phyloP scores from a whole-genome alignment of 2,329 filamentous ascomycete species.

The Plectosphaerella plurivora region DNA sequence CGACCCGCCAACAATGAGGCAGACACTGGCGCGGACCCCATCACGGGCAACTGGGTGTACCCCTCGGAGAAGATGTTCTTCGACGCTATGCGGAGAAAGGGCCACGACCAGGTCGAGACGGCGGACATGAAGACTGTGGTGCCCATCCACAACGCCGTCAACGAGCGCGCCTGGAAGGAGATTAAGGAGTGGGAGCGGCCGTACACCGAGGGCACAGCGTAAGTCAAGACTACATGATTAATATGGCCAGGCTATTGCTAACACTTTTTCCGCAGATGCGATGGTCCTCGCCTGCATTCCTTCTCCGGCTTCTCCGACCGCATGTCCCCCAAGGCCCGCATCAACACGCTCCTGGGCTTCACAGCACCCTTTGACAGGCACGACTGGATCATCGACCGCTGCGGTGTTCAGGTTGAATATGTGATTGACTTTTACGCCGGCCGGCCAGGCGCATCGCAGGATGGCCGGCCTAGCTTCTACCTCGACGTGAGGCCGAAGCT shows the following conservation, averaged over 20 bases:
- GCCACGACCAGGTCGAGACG: conserved; percentile 59
- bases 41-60: conserved; percentile 91
- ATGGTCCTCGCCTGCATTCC: conserved; percentile 76
- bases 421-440: conserved; percentile 98
- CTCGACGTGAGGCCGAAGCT: conserved; percentile 65
- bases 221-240: conserved; percentile 16
- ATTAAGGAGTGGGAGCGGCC: conserved; percentile 85
- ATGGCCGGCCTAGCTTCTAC: conserved; percentile 54
- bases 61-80: conserved; percentile 98
- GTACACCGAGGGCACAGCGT: conserved; percentile 54
- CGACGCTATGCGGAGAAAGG: conserved; percentile 91
- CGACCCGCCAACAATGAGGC: conserved; percentile 65
- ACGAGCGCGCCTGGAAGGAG: conserved; percentile 91
- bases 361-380: conserved; percentile 90
- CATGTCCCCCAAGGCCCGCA: conserved; percentile 76
- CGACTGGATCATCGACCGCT: conserved; percentile 95
- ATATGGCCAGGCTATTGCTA: background rate
- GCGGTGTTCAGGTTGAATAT: conserved; percentile 82
- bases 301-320: conserved; percentile 70
- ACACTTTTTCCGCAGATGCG: conserved; percentile 34
- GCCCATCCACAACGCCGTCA: conserved; percentile 97
- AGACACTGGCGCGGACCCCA: conserved; percentile 67
- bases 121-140: conserved; percentile 88
- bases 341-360: conserved; percentile 85
- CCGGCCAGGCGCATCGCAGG: conserved; percentile 30